Conservation (phyloP, 352 stramenopile species). For the Globisporangium iwayamae region DNA sequence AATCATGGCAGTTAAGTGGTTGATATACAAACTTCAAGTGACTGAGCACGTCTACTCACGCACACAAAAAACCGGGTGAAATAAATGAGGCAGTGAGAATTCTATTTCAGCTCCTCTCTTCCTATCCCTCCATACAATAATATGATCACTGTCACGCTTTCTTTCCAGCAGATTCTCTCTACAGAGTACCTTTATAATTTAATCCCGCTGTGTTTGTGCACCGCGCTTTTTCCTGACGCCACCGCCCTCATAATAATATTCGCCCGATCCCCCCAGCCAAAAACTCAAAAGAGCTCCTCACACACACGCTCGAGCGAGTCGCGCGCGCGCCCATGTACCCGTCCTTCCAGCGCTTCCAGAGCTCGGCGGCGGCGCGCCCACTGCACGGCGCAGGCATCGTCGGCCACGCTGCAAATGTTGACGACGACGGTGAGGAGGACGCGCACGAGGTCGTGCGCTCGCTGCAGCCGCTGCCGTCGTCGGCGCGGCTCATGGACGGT, state of each 20-base stretch:
- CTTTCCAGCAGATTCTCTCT: no score
- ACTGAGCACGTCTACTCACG: not conserved
- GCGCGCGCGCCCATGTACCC: constrained; percentile 8
- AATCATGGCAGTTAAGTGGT: not conserved
- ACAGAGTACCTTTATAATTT: not conserved
- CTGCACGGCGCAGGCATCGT: not conserved
- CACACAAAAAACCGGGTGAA: not conserved
- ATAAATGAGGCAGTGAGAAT: constrained; percentile 5
- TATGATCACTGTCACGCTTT: not conserved
- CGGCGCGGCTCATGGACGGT: constrained; percentile 1
- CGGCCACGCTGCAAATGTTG: no score
- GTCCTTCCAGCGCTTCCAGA: constrained; percentile 16
- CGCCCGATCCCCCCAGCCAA: not conserved
- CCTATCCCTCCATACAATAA: not conserved
- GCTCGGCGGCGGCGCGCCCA: not conserved
- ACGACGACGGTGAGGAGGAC: constrained; percentile 1
- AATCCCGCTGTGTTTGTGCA: not conserved
- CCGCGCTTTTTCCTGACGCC: not conserved
- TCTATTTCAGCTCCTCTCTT: not conserved
- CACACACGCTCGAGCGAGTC: not conserved
- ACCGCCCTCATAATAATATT: not conserved
- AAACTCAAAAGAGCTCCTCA: not conserved
- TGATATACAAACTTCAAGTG: not conserved
- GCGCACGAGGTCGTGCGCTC: constrained; percentile 14
- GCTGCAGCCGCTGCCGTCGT: constrained; percentile 10